Base-by-base conservation (phyloP, 179 eudicot genomes). In the Sideroxylon spinosum region DNA sequence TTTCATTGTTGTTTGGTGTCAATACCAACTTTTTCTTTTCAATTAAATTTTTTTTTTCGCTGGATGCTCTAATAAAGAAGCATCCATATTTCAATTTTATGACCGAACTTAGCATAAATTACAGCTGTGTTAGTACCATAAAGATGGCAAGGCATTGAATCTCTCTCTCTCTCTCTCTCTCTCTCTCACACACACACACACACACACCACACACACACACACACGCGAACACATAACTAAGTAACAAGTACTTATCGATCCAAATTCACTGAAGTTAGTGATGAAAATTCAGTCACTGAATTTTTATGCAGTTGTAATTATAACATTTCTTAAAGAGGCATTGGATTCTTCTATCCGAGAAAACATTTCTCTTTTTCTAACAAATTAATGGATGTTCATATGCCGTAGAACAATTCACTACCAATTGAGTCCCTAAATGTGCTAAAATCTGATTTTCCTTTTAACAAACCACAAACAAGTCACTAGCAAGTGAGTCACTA, bases 51-150 rank as follows among this genome's bases (percentile, higher is more conserved):
- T 64, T 19, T 32, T 14, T 44, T 44, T 22, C 48, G 16, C 55
- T 68, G 16, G 53, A 68, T 44, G 53, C 72, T 44, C 8, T 32
- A 72, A 72, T 72, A 26, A 53, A 26, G 6, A 23, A 17, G 26
- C 23, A 25, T 22, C 67, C 16, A 26, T 23, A 12, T 16, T 29
- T 48, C 10, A 10, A n/a, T 48, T 46, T 70, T 22, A 7, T 12
- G 16, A 49, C 37, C 74, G 1, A 49, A 72, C 8, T 72, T 52
- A 17, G 75, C 75, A 52, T 52, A 72, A 46, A 57, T 72, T 61
- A 72, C 75, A 72, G 75, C 75, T 72, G 20, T 14, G 19, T 49
- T 71, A 50, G 57, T 52, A 57, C 25, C 75, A 22, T 25, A 53
- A 72, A 52, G 9, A 16, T 72, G 44, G 59, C 23, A 49, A 9